phyloP scores from a whole-genome alignment of 306 rosid genomes.

The Vachellia pachyceras region DNA sequence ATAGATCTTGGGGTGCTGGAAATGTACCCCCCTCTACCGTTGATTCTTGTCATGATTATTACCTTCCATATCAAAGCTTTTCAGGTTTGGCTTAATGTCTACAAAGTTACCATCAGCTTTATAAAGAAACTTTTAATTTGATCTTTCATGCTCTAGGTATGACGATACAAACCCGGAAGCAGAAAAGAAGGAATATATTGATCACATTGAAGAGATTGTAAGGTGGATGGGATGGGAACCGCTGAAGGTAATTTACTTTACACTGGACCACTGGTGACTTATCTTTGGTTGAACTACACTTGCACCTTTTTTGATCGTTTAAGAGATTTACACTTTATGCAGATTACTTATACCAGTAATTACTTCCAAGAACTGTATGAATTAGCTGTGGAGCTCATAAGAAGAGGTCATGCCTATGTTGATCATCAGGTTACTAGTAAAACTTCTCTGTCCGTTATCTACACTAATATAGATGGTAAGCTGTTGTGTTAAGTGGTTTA shows the following conservation, averaged over 20 bases:
- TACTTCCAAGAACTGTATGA: conserved; percentile 94
- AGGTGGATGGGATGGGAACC: conserved; percentile 99
- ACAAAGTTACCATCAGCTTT: background rate
- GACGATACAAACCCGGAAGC: conserved; percentile 98
- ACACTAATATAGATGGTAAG: background rate
- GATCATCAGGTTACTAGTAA: conserved; percentile 85
- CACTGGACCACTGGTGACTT: conserved; percentile 1
- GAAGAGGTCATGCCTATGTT: conserved; percentile 87
- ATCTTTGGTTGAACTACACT: background rate
- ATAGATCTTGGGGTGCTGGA: too few relatives aligned
- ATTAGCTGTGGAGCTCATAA: conserved; percentile 92
- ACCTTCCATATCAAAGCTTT: background rate
- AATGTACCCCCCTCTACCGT: too few relatives aligned
- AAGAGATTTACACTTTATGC: conserved; percentile 40
- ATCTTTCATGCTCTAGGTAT: conserved; percentile 54
- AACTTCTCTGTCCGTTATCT: conserved; percentile 2
- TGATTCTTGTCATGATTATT: background rate
- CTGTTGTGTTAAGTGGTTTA: conserved; percentile 23
- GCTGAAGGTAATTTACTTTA: conserved; percentile 63
- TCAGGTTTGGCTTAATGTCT: conserved; percentile 19
- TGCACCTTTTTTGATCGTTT: conserved; percentile 2
- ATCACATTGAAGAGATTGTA: conserved; percentile 95
- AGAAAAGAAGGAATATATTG: conserved; percentile 94
- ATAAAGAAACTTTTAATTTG: conserved; percentile 13
- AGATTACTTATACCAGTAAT: conserved; percentile 95